Conservation (phyloP, 768 basidiomycete genomes). For the Lactarius tabidus region DNA sequence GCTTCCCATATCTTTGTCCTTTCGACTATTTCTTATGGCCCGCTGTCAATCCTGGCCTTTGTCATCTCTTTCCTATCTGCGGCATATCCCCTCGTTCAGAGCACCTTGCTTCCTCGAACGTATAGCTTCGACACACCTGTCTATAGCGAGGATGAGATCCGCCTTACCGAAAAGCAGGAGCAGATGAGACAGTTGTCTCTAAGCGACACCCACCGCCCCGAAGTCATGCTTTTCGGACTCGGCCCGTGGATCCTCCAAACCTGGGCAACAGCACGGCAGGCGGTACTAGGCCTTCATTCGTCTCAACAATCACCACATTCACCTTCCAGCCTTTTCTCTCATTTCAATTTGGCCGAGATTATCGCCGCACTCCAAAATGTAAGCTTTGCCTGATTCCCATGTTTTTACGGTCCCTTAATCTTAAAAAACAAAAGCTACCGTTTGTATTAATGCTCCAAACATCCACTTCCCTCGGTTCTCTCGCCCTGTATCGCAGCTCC, state of each 20-base stretch:
- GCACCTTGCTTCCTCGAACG: constrained; percentile 48
- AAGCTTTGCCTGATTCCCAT: constrained; percentile 29
- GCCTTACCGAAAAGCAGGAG: constrained; percentile 67
- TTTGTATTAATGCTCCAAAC: constrained; percentile 68
- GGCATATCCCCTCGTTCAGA: constrained; percentile 53
- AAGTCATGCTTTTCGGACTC: constrained; percentile 77
- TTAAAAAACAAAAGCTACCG: constrained; percentile 52
- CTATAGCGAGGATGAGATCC: constrained; percentile 54
- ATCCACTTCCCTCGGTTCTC: constrained; percentile 72
- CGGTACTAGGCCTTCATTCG: constrained; percentile 55
- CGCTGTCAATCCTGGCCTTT: constrained; percentile 53
- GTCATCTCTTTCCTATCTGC: constrained; percentile 59
- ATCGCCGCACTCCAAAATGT: constrained; percentile 68
- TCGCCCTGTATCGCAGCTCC: constrained; percentile 76
- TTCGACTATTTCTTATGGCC: constrained; percentile 53
- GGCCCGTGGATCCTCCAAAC: constrained; percentile 79
- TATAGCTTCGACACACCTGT: constrained; percentile 43
- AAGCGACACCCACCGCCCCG: constrained; percentile 72
- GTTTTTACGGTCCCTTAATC: constrained; percentile 20
- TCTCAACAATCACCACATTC: constrained; percentile 31
- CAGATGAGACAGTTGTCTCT: constrained; percentile 70
- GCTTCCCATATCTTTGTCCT: constrained; percentile 68
- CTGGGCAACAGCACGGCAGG: constrained; percentile 64
- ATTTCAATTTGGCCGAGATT: constrained; percentile 61
- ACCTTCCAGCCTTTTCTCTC: constrained; percentile 41